Evolutionary conservation across 306 rosid genomes (phyloP), one percentile per base, ranked within the genome.

Genomic region (Dalbergia cochinchinensis): DNA sequence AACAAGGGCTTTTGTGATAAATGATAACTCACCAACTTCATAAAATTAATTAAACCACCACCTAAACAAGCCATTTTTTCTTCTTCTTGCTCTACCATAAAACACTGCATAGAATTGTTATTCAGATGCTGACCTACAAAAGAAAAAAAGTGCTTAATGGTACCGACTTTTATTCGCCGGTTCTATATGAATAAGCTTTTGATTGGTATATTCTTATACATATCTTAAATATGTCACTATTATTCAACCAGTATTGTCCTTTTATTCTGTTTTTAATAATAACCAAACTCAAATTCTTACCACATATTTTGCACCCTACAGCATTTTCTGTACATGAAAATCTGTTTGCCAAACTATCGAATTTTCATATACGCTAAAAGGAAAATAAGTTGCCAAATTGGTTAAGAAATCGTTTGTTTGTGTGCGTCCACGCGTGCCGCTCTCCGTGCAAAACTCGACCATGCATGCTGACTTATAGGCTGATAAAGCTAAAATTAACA

Each of bases 401-500:
- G 45, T 65, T 48, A 79, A 75, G 84, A 55, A 78, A 82, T 53
- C 33, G 20, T 66, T 0, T 51, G 55, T 64, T 1, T 18, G 64
- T 22, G 67, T 74, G 58, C 37, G 20, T 33, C 77, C 77, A 79
- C 82, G 85, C 85, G 83, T 83, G 80, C 74, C 77, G 16, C 35
- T 71, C 74, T 11, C 70, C 13, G 54, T 22, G 44, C 72, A 69
- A 74, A 75, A 69, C 82, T 74, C 69, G 41, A 78, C 81, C 73
- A 73, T 55, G 80, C 78, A 80, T 65, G 80, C 79, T 86, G 89
- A 86, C 89, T 79, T 68, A 0, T 65, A 69, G 51, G 57, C 77
- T 12, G 54, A 78, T 70, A 58, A 78, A 50, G 77, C 31, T 66
- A 75, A 82, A 64, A 65, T 50, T 77, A 55, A 26, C 42, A 63